Conservation (phyloP, 768 basidiomycete genomes). For the Suillus decipiens region DNA sequence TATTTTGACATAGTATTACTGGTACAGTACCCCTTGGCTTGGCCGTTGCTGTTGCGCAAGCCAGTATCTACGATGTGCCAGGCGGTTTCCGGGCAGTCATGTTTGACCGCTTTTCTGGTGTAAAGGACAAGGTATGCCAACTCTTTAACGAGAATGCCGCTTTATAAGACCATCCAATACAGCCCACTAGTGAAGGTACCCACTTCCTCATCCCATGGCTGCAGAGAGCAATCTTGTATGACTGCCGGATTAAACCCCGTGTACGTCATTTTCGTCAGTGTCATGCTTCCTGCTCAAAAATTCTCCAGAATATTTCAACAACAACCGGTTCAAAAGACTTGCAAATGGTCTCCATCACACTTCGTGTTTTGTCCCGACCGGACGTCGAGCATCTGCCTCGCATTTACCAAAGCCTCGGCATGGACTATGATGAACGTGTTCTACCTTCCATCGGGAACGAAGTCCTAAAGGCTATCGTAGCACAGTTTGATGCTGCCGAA, state of each 20-base stretch:
- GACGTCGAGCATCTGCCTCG: slow-evolving; percentile 84
- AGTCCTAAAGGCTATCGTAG: slow-evolving; percentile 96
- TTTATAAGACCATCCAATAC: slow-evolving; percentile 11
- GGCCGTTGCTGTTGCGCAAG: slow-evolving; percentile 44
- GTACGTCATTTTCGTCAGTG: slow-evolving; percentile 43
- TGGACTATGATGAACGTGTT: slow-evolving; percentile 98
- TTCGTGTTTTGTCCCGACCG: slow-evolving; percentile 93
- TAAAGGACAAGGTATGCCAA: slow-evolving; percentile 67
- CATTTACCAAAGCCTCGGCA: slow-evolving; percentile 93
- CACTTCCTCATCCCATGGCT: slow-evolving; percentile 96
- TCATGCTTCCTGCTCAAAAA: slow-evolving; percentile 10
- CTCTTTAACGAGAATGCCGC: neutral
- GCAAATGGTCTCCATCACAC: slow-evolving; percentile 97
- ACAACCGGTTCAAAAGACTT: slow-evolving; percentile 98
- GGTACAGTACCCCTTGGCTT: slow-evolving; percentile 38
- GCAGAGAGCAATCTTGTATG: slow-evolving; percentile 94
- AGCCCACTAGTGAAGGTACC: slow-evolving; percentile 93
- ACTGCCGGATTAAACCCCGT: slow-evolving; percentile 95
- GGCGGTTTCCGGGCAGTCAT: slow-evolving; percentile 94
- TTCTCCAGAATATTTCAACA: slow-evolving; percentile 88
- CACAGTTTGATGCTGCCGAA: slow-evolving; percentile 97
- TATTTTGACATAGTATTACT: slow-evolving; percentile 14
- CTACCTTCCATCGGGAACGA: slow-evolving; percentile 98
- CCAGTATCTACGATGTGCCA: slow-evolving; percentile 75
- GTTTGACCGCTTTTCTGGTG: slow-evolving; percentile 97